These are phyloP conservation scores for Candida vaughaniae DNA, from an alignment of 805 yeast genomes.

Conservation along the genomic window DNA sequence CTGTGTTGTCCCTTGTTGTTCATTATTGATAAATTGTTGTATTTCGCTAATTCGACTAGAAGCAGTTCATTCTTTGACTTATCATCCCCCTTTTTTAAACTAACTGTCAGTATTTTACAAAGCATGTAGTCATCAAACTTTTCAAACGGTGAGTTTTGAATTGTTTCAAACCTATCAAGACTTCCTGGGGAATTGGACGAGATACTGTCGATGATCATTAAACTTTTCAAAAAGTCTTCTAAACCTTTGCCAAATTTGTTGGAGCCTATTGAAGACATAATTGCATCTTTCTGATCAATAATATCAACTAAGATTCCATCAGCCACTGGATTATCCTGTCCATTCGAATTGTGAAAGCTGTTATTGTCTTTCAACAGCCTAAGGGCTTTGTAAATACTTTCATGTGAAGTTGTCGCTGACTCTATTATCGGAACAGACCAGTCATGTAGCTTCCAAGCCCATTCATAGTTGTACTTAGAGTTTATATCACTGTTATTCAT, in stretches of 20 bases:
- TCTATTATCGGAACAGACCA: conserved; percentile 70
- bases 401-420: conserved; percentile 36
- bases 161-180: neutral
- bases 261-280: conserved; percentile 15
- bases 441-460: conserved; percentile 73
- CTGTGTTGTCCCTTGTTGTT: conserved; percentile 46
- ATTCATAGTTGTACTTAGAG: conserved; percentile 40
- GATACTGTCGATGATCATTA: neutral
- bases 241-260: conserved; percentile 1
- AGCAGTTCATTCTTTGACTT: neutral
- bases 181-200: neutral
- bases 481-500: conserved; percentile 2
- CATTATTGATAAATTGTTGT: conserved; percentile 40
- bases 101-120: conserved; percentile 40
- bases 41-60: conserved; percentile 37
- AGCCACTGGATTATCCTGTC: neutral
- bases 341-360: neutral
- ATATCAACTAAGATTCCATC: conserved; percentile 19
- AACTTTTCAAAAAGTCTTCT: conserved; percentile 3
- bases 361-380: conserved; percentile 32
- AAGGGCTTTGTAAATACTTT: conserved; percentile 51
- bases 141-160: conserved; percentile 3
- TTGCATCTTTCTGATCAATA: conserved; percentile 12
- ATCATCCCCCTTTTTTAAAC: conserved; percentile 20
- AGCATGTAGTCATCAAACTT: conserved; percentile 40